Evolutionary conservation across 2,329 filamentous ascomycete genomes (phyloP), one percentile per base, ranked within the genome.

Genomic region (Stenocarpella maydis): DNA sequence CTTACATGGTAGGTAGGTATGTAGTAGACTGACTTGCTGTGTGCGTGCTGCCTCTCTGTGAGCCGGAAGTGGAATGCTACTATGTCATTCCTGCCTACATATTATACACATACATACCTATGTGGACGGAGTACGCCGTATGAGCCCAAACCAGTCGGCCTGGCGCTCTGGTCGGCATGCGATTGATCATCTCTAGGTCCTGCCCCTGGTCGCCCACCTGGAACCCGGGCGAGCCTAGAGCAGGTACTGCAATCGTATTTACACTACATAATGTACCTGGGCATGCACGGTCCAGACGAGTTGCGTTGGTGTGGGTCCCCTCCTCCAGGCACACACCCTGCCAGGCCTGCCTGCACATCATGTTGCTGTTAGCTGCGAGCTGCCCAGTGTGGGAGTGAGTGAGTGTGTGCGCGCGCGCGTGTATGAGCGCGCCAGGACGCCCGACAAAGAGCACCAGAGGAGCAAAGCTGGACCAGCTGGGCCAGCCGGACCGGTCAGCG

Each of bases 161-260:
- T 61, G 58, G 34, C 53, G 53, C 53, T 41, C 52, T 58, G 53
- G 53, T 41, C 28, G 58, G 41, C 47, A 61, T 61, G 58, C 58
- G 58, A 61, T 61, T 61, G 58, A 47, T 61, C 26, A 47, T 61
- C 58, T 24, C 58, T 37, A 47, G 55, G 55, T 47, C 47, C 41
- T 61, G 41, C 55, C 55, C 55, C 55, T 61, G 41, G 55, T 61
- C 41, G 5, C 41, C 58, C 58, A 47, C 41, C 58, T 61, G 41
- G 41, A 47, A 47, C 58, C 58, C 14, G 39, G 55, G 43, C 58
- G 17, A 26, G 26, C 26, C 41, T 10, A 39, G 34, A n/a, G 53
- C 53, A 47, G 58, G 58, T 61, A 61, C 58, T 61, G 58, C 58
- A 61, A 47, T 47, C 37, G 58, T 61, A 61, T 37, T 37, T n/a